phyloP scores from a whole-genome alignment of 1,284 basidiomycete species.

The Sphaerobolus stellatus region DNA sequence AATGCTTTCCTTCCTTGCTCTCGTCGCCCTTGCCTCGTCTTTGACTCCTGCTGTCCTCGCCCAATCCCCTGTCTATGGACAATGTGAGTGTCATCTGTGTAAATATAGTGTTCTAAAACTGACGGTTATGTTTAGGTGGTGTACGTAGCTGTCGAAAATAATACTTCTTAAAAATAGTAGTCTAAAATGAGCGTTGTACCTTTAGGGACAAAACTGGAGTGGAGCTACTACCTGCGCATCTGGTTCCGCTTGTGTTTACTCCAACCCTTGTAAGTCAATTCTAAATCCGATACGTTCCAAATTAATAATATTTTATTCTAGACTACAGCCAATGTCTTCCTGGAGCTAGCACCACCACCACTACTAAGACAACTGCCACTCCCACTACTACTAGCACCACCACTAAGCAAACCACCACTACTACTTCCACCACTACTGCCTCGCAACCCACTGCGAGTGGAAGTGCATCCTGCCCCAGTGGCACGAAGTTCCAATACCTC shows the following conservation, averaged over 20 bases:
- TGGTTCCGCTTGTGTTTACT: conserved; percentile 32
- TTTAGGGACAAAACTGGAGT: background rate
- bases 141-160: too few relatives aligned
- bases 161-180: too few relatives aligned
- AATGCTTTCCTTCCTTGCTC: background rate
- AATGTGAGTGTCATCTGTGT: background rate
- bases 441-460: conserved; percentile 7
- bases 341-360: conserved; percentile 16
- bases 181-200: too few relatives aligned
- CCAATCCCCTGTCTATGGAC: background rate
- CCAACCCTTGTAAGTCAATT: conserved; percentile 23
- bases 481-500: conserved; percentile 60
- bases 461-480: conserved; percentile 16
- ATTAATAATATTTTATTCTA: conserved; percentile 3
- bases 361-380: conserved; percentile 8
- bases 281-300: background rate
- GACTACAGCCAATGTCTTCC: conserved; percentile 33
- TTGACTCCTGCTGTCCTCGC: background rate
- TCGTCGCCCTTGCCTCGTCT: background rate
- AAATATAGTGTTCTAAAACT: background rate
- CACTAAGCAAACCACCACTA: background rate
- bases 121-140: background rate
- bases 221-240: conserved; percentile 30
- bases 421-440: background rate
- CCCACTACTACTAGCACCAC: conserved; percentile 9